Evolutionary conservation across 2,329 filamentous ascomycete species (phyloP).

Genomic region (Drechslerella dactyloides): DNA sequence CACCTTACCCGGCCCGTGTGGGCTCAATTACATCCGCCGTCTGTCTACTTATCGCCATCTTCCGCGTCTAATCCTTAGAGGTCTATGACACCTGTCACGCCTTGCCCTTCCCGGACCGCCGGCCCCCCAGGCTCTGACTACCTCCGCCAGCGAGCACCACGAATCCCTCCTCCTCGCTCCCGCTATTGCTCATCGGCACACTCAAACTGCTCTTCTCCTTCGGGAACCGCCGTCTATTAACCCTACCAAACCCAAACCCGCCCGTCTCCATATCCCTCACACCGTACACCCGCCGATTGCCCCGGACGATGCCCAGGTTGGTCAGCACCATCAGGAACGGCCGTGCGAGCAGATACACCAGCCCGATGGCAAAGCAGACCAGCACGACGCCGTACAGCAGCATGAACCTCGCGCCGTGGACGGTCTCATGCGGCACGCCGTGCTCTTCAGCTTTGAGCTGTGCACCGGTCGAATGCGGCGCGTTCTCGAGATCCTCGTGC

Average conservation of each 20-base stretch:
- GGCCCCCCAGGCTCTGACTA: conserved; percentile 29
- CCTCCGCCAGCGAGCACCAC: conserved; percentile 44
- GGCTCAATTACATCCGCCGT: no score
- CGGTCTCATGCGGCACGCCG: conserved; percentile 25
- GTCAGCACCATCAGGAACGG: conserved; percentile 50
- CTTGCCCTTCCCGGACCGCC: conserved; percentile 25
- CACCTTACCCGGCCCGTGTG: no score
- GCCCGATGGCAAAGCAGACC: conserved; percentile 21
- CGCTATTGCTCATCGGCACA: conserved; percentile 30
- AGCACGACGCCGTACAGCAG: conserved; percentile 35
- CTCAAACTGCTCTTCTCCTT: conserved; percentile 50
- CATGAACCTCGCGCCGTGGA: conserved; percentile 35
- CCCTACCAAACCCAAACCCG: conserved; percentile 43
- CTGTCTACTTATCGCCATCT: no score
- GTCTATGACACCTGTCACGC: conserved; percentile 2
- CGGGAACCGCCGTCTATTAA: conserved; percentile 24
- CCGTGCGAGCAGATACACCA: conserved; percentile 33
- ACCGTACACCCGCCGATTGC: conserved; percentile 34
- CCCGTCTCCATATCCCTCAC: conserved; percentile 41
- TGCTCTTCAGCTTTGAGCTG: conserved; percentile 26
- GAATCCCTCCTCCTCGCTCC: conserved; percentile 47
- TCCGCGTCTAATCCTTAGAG: no score
- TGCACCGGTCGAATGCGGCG: neutral
- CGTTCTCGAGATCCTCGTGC: conserved; percentile 10
- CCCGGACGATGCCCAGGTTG: conserved; percentile 39